Base-by-base conservation (phyloP, 208 protist genomes). In the Trypanosoma scelopori region DNA sequence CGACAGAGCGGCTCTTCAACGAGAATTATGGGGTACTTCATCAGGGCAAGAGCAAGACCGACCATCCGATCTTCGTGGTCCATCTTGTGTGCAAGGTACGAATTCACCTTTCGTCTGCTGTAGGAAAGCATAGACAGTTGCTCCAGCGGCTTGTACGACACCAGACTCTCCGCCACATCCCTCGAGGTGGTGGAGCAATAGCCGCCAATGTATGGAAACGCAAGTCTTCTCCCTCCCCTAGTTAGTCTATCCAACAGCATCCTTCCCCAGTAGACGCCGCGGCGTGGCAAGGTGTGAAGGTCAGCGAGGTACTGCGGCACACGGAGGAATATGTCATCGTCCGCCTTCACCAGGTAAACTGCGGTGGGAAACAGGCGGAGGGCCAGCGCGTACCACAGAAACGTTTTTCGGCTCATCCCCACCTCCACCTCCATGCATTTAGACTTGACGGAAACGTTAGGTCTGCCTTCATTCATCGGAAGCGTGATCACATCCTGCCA, bases 321-420 rank as follows among this genome's bases (percentile, higher is more conserved):
- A 23, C 42, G 41, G 3, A 65, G 27, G 22, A 65, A 65, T 42
- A 65, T 55, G 30, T 65, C 59, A 45, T 45, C 41, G 27, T 65
- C 59, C 15, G 39, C 45, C 49, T 66, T 66, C 11, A 41, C 39
- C 6, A 32, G 55, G 12, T 41, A 66, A 23, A 6, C 42, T 20
- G 23, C 7, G 35, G 32, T 48, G 18, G 46, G 46, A 56, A 55
- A 64, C 41, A 64, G 20, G n/a, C 49, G 47, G 13, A 64, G 58
- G 7, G 58, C 58, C 11, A 55, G 32, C 20, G 5, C 39, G 41
- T 48, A 51, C 58, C 58, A 64, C 41, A 64, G 23, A 42, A 43
- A 55, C 23, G 58, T 55, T 22, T 64, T 64, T 13, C 30, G 41
- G 46, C 61, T 66, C 61, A 66, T 66, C 22, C 61, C 61, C 53